Evolutionary conservation across 306 rosid species (phyloP), one percentile per base, ranked within the genome.

Genomic region (Crataegus laevigata): DNA sequence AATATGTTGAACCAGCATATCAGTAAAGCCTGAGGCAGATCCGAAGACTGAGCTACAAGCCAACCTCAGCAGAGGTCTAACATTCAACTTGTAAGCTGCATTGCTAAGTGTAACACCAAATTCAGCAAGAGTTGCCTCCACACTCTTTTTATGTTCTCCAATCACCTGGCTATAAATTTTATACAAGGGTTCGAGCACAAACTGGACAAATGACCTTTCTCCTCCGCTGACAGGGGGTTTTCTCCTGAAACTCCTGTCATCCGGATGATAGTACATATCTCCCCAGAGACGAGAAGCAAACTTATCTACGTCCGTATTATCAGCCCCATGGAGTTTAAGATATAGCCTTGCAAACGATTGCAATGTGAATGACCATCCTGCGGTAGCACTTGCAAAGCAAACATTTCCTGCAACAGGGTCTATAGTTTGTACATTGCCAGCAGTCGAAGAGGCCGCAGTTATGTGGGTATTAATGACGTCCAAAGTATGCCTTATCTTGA

Each of bases 1-100:
- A 81, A 92, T 90, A 81, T 89, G 99, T 52, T 82, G 92, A 80
- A 92, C 96, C 55, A 92, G 96, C 99, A 94, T 90, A 80, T 94
- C 99, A 15, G 99, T 85, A 74, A 94, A 94, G 62, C 99, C 99
- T 22, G 93, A 85, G 69, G 97, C 86, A 51, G 85, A 69, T 77
- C 99, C 99, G 71, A 94, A 94, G 74, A 94, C 99, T 57, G 97
- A 90, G 82, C 96, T 94, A 76, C 99, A 94, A 45, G 99, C 99
- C 83, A 94, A 79, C 84, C 99, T 92, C 73, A 94, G 81, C 87
- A 94, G 85, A 52, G 99, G 99, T 78, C 96, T 86, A 26, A 94
- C 99, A 75, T 94, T 94, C 82, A 94, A 85, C 82, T 89, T 94
- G 82, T 94, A 94, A 63, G 97, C 96, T 25, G 96, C 93, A 84